Conservation (phyloP, 441 rosid species). For the Cnidoscolus chayamansa region DNA sequence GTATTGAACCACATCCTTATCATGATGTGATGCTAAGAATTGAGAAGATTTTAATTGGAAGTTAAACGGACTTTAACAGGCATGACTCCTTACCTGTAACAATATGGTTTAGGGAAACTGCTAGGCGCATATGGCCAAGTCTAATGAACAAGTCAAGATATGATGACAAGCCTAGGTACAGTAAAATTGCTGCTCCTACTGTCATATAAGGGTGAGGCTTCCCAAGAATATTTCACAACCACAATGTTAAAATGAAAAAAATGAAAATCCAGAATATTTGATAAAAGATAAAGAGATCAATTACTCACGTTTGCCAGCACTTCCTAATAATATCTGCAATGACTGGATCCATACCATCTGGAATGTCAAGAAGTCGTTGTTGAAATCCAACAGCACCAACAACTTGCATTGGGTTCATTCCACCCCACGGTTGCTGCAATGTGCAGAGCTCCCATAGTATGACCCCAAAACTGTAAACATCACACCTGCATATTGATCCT, state of each 20-base stretch:
- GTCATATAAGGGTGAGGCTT: background rate
- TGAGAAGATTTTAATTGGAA: background rate
- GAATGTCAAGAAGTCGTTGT: constrained; percentile 91
- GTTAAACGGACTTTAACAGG: background rate
- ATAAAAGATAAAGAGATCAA: constrained; percentile 9
- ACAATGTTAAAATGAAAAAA: background rate
- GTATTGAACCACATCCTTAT: background rate
- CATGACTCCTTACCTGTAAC: background rate
- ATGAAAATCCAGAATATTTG: background rate
- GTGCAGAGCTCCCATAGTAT: constrained; percentile 92
- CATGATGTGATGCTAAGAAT: no score
- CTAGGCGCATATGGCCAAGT: background rate
- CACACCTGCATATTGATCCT: constrained; percentile 55
- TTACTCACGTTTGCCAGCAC: constrained; percentile 98
- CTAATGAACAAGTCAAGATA: background rate
- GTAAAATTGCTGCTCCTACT: background rate
- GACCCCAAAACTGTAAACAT: constrained; percentile 93
- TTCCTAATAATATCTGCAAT: constrained; percentile 68
- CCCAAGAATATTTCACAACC: background rate
- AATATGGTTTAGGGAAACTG: background rate
- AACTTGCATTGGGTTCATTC: constrained; percentile 99
- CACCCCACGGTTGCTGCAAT: constrained; percentile 89
- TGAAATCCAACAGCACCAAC: constrained; percentile 99
- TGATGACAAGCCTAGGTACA: no score
- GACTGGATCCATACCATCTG: constrained; percentile 66